These are phyloP conservation scores for Astraeus odoratus DNA, from an alignment of 768 basidiomycete genomes.

Conservation along the genomic window DNA sequence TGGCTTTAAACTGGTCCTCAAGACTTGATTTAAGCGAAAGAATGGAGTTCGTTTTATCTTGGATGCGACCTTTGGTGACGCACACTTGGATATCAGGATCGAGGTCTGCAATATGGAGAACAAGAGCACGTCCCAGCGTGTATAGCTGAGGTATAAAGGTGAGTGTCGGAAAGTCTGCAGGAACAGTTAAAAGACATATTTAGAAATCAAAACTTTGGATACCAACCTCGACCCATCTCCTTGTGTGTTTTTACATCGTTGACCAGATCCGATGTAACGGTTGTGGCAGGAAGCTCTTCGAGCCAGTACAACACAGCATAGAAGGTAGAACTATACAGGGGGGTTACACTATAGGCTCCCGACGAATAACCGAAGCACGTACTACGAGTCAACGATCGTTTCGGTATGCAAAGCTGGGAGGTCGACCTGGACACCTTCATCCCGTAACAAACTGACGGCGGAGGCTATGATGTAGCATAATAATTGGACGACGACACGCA, in stretches of 20 bases:
- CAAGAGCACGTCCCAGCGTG: constrained; percentile 32
- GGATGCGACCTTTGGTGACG: constrained; percentile 14
- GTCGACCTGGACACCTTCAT: constrained; percentile 13
- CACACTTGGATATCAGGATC: constrained; percentile 3
- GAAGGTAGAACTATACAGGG: constrained; percentile 16
- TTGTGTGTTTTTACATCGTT: constrained; percentile 21
- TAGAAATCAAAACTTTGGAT: background rate
- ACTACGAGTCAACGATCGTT: constrained; percentile 35
- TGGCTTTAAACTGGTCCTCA: constrained; percentile 33
- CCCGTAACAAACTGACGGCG: constrained; percentile 25
- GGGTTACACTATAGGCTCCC: constrained; percentile 1
- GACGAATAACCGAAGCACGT: constrained; percentile 11
- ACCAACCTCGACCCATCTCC: constrained; percentile 21
- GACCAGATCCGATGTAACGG: constrained; percentile 9
- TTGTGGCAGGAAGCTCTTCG: constrained; percentile 14
- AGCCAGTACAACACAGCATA: constrained; percentile 21
- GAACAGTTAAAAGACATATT: constrained; percentile 1
- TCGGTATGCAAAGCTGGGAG: constrained; percentile 32
- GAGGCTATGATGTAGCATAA: constrained; percentile 33
- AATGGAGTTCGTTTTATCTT: constrained; percentile 28
- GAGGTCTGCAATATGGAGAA: constrained; percentile 12
- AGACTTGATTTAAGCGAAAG: constrained; percentile 26
- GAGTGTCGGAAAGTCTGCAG: constrained; percentile 28
- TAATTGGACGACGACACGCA: constrained; percentile 35
- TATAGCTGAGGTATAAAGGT: constrained; percentile 46